Percentiles rank a stretch among this genome's conserved stretches.
phyloP scores from a whole-genome alignment of 352 stramenopile species.

The Pythium aquatile region DNA sequence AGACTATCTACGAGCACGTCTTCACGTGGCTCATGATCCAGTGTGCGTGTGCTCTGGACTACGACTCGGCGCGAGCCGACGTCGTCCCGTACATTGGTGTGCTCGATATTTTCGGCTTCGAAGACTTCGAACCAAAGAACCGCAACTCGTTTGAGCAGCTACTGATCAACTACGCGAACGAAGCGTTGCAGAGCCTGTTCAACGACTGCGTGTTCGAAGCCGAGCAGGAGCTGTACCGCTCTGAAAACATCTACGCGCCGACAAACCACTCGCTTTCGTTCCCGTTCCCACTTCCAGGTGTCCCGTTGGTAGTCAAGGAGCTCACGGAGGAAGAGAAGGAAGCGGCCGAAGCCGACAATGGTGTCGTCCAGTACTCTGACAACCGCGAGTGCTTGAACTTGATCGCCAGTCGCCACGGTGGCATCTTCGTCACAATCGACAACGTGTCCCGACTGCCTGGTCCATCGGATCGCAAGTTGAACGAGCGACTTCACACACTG shows the following conservation, averaged over 20 bases:
- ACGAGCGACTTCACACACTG: constrained; percentile 78
- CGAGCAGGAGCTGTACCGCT: constrained; percentile 81
- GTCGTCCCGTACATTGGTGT: constrained; percentile 89
- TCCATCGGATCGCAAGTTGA: constrained; percentile 86
- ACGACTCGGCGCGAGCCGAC: constrained; percentile 77
- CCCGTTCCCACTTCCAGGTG: constrained; percentile 55
- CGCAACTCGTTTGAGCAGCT: constrained; percentile 91
- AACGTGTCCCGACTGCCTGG: constrained; percentile 81
- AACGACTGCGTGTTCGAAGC: constrained; percentile 88
- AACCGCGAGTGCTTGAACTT: constrained; percentile 85
- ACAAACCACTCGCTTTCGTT: constrained; percentile 82
- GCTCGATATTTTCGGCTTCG: constrained; percentile 93
- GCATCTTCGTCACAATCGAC: constrained; percentile 85
- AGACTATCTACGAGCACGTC: constrained; percentile 87
- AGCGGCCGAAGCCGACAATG: constrained; percentile 38
- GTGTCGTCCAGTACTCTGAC: constrained; percentile 74
- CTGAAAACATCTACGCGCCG: constrained; percentile 81
- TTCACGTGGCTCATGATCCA: constrained; percentile 90
- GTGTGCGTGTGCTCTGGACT: constrained; percentile 74
- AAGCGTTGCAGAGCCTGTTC: constrained; percentile 89
- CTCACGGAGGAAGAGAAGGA: constrained; percentile 38
- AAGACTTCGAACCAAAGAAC: constrained; percentile 86
- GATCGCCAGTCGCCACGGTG: constrained; percentile 77
- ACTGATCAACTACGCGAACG: constrained; percentile 93
- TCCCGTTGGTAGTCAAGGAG: constrained; percentile 34